Conservation (phyloP, 306 rosid species). For the Pueraria montana region DNA sequence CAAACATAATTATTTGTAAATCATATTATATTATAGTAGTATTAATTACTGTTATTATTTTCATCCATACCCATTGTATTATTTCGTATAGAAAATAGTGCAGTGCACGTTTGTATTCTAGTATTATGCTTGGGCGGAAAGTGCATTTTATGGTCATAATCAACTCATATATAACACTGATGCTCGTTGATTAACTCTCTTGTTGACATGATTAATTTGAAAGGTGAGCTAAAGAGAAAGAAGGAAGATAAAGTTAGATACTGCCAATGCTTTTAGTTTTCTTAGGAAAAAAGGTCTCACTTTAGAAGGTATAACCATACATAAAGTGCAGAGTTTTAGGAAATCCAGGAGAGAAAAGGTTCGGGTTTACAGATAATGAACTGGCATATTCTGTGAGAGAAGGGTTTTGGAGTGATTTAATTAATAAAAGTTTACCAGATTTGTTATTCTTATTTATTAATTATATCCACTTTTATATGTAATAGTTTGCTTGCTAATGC, state of each 20-base stretch:
- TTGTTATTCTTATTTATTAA: too few species aligned
- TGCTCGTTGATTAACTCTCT: not conserved
- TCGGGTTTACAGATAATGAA: slow-evolving; percentile 16
- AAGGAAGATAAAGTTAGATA: not conserved
- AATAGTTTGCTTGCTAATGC: too few species aligned
- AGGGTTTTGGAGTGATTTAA: too few species aligned
- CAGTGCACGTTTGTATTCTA: not conserved
- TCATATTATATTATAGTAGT: too few species aligned
- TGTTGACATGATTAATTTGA: not conserved
- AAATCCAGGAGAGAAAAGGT: slow-evolving; percentile 38
- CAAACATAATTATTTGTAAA: too few species aligned
- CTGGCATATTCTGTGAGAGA: slow-evolving; percentile 26
- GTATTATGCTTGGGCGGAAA: slow-evolving; percentile 25
- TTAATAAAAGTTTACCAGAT: too few species aligned
- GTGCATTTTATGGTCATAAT: not conserved
- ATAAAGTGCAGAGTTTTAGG: slow-evolving; percentile 42
- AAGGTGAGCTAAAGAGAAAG: not conserved
- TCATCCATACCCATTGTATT: not conserved
- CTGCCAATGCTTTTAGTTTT: not conserved
- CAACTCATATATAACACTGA: slow-evolving; percentile 22
- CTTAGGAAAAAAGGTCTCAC: slow-evolving; percentile 18
- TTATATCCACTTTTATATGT: too few species aligned
- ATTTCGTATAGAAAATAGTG: not conserved
- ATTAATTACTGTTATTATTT: not conserved
- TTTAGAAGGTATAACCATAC: slow-evolving; percentile 56